These are phyloP conservation scores for Coniella vitis DNA, from an alignment of 2,329 filamentous ascomycete species.

Conservation along the genomic window DNA sequence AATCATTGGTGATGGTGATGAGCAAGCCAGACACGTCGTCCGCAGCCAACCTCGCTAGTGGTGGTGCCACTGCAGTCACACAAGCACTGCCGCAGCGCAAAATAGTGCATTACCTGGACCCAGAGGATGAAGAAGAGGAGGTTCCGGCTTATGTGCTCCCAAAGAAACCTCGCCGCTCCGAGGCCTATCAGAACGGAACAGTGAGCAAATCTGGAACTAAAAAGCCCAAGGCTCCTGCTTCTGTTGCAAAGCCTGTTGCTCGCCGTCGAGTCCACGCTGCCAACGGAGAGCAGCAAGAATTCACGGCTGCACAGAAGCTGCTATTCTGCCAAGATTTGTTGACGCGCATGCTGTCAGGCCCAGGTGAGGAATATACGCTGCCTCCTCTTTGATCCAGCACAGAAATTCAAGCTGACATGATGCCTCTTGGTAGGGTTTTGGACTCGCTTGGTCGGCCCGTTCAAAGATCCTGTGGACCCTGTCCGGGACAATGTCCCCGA, in stretches of 20 bases:
- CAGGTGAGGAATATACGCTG: conserved; percentile 34
- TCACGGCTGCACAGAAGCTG: conserved; percentile 39
- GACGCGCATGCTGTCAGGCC: conserved; percentile 54
- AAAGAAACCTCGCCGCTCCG: conserved; percentile 38
- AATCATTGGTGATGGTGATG: conserved; percentile 57
- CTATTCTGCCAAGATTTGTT: conserved; percentile 53
- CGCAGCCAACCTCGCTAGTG: conserved; percentile 24
- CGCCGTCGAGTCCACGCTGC: conserved; percentile 25
- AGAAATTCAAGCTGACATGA: neutral
- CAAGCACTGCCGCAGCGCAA: conserved; percentile 27
- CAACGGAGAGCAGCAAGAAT: conserved; percentile 24
- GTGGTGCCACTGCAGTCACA: conserved; percentile 12
- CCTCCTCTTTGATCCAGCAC: too few species aligned
- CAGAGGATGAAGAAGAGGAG: conserved; percentile 34
- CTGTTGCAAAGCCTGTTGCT: conserved; percentile 22
- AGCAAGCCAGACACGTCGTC: conserved; percentile 43
- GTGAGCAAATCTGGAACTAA: conserved; percentile 14
- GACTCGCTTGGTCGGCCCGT: conserved; percentile 58
- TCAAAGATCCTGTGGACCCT: conserved; percentile 54
- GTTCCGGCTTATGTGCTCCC: conserved; percentile 22
- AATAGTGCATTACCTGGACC: conserved; percentile 44
- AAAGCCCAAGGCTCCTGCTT: conserved; percentile 5
- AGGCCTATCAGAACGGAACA: conserved; percentile 21
- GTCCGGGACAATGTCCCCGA: conserved; percentile 51
- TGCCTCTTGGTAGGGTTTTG: conserved; percentile 46